Evolutionary conservation across 345 rosid genomes (phyloP), one percentile per base, ranked within the genome.

Genomic region (Sapria himalayana): DNA sequence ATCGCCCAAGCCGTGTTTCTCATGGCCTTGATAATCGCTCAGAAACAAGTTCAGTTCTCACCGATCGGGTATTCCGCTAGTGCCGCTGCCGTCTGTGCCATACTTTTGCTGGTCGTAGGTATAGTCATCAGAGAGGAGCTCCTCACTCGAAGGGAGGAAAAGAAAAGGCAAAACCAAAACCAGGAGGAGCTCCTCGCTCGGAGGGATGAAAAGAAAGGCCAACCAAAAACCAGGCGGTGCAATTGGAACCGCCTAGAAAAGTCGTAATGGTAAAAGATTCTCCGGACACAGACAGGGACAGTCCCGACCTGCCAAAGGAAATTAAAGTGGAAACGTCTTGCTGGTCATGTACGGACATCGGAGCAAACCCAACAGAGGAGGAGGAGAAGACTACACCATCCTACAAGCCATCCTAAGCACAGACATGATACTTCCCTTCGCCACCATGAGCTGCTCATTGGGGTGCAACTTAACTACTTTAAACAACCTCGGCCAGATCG

Each of bases 81-180:
- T 19, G 29, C 55, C 3, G 50, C 79, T 0, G 57, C 52, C 0
- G 70, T 64, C 4, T 60, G 73, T 55, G 37, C 41, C 13, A 19
- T 79, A n/a, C 79, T 79, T 14, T 84, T 76, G 50, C 52, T 65
- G 34, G 89, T 89, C 40, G 73, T 84, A 17, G 10, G 57, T 11
- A 64, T 84, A 38, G 62, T 67, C 32, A 50, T 74, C 9, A 67
- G 60, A 46, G 89, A 84, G 49, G 93, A 84, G 44, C 45, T 18
- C 65, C 59, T 9, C 58, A 64, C 0, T 33, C 24, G 0, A 60
- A 66, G 37, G 17, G 58, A 14, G 23, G 43, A 4, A 45, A 57
- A 18, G 24, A 41, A 13, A 23, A 29, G 29, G 19, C 25, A 45
- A 25, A 19, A 29, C 14, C 57, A 62, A 43, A 49, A 19, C 54